Conservation (phyloP, 1,284 basidiomycete genomes). For the Ustilago trichophora region DNA sequence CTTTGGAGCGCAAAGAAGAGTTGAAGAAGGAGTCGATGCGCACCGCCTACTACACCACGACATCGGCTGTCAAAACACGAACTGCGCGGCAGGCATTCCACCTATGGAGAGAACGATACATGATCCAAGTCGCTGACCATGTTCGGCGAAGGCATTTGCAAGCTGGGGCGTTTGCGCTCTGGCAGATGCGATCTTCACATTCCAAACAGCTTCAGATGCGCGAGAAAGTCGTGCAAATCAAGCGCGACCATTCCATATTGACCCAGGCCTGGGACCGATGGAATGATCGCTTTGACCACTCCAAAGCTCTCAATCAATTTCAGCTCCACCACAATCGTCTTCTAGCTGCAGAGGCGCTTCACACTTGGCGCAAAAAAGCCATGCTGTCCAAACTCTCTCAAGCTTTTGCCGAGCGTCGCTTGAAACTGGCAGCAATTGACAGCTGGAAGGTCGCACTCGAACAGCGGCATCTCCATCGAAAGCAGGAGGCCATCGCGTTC, state of each 20-base stretch:
- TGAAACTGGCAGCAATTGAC: constrained; percentile 28
- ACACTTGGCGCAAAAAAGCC: constrained; percentile 22
- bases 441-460: constrained; percentile 21
- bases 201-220: constrained; percentile 15
- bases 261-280: constrained; percentile 20
- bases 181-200: constrained; percentile 34
- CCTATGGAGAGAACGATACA: constrained; percentile 16
- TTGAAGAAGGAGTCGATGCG: constrained; percentile 32
- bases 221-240: constrained; percentile 7
- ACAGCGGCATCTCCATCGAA: constrained; percentile 4
- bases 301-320: constrained; percentile 10
- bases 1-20: constrained; percentile 25
- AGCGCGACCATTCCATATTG: constrained; percentile 7
- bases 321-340: constrained; percentile 18
- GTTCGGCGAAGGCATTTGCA: constrained; percentile 37
- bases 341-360: constrained; percentile 6
- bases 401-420: constrained; percentile 33
- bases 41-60: constrained; percentile 30
- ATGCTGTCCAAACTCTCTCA: constrained; percentile 34
- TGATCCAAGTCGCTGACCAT: constrained; percentile 10
- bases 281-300: constrained; percentile 11
- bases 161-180: constrained; percentile 42
- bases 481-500: constrained; percentile 36
- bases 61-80: constrained; percentile 7
- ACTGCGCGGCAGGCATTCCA: constrained; percentile 8